A percentile compares a stretch with the other conserved stretches of the same genome.
phyloP scores from a whole-genome alignment of 345 rosid genomes.

The Citrus australasica region DNA sequence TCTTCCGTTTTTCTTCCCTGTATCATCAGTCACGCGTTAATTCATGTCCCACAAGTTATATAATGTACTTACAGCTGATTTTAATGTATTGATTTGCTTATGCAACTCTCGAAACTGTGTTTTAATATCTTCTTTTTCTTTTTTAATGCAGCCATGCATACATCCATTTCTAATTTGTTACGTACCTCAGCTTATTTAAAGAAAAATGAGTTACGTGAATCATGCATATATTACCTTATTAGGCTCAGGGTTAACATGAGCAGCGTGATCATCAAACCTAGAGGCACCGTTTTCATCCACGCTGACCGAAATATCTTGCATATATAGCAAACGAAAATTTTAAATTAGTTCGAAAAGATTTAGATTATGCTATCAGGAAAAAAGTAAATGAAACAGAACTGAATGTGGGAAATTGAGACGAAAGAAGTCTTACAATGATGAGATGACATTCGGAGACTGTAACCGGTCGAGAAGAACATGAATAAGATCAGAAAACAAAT shows the following conservation, averaged over 20 bases:
- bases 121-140: too few relatives aligned
- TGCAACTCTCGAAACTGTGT: too few relatives aligned
- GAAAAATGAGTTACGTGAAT: too few relatives aligned
- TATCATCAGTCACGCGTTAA: too few relatives aligned
- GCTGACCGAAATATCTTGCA: conserved; percentile 8
- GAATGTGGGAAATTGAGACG: neutral
- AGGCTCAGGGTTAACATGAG: neutral
- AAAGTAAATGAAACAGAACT: neutral
- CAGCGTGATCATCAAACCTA: neutral
- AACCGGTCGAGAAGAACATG: conserved; percentile 11
- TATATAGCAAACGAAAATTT: neutral
- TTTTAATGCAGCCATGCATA: too few relatives aligned
- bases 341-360: neutral
- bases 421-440: neutral
- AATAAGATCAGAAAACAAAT: conserved; percentile 3
- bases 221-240: conserved; percentile 12
- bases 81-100: too few relatives aligned
- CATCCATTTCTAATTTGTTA: too few relatives aligned
- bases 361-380: neutral
- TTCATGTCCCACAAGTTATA: too few relatives aligned
- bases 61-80: too few relatives aligned
- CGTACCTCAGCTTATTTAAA: too few relatives aligned
- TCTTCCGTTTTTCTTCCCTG: conserved; percentile 5
- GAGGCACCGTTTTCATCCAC: neutral
- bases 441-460: neutral